Evolutionary conservation across 345 rosid species (phyloP).

Genomic region (Acer negundo): DNA sequence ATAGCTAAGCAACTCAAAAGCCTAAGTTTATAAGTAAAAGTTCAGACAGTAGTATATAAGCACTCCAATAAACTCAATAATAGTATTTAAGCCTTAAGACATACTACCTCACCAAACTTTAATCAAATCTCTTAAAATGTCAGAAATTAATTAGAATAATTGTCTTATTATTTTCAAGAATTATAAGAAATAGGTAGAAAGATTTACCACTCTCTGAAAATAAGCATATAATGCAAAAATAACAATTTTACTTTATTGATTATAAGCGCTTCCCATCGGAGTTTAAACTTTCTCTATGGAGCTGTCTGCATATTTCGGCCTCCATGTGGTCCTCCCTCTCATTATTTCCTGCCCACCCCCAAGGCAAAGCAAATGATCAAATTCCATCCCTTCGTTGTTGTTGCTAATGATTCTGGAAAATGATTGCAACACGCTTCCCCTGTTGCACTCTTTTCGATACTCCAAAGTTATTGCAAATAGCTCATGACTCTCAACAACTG

Average conservation of each 20-base stretch:
- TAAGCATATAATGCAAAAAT: not conserved
- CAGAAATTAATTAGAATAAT: not conserved
- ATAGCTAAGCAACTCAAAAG: not conserved
- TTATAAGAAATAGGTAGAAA: not conserved
- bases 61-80: no score
- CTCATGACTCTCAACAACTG: slow-evolving; percentile 16
- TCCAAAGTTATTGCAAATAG: slow-evolving; percentile 27
- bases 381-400: slow-evolving; percentile 7
- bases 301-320: slow-evolving; percentile 8
- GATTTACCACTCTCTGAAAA: not conserved
- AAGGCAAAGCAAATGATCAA: slow-evolving; percentile 31
- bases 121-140: no score
- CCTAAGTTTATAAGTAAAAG: not conserved
- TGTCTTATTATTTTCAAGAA: not conserved
- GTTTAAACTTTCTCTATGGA: not conserved
- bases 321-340: slow-evolving; percentile 28
- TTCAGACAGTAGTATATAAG: not conserved
- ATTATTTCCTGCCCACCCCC: slow-evolving; percentile 22
- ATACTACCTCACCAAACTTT: not conserved
- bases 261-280: not conserved
- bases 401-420: slow-evolving; percentile 16
- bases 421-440: slow-evolving; percentile 21
- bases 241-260: not conserved
- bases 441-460: slow-evolving; percentile 27
- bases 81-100: not conserved